Percentiles rank a stretch among this genome's conserved stretches.
These are phyloP conservation scores for Lenwebbia sp. DNA, from an alignment of 345 rosid genomes.

Conservation along the genomic window DNA sequence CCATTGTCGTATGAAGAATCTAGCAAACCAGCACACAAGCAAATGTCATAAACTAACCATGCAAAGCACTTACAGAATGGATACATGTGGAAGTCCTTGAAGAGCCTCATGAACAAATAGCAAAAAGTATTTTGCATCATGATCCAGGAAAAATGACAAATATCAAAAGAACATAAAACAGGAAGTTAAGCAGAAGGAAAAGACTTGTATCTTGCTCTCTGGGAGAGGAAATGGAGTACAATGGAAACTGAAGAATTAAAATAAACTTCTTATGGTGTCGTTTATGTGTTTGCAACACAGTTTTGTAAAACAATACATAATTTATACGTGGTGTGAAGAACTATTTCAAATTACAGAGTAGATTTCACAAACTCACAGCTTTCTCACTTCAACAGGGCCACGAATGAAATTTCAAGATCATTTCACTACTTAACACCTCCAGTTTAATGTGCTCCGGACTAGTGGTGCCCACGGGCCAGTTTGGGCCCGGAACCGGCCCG, in stretches of 20 bases:
- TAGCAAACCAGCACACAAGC: slow-evolving; percentile 8
- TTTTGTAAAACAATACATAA: background rate
- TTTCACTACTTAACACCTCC: background rate
- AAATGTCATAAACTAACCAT: background rate
- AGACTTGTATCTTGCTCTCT: background rate
- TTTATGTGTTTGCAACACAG: background rate
- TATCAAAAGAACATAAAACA: background rate
- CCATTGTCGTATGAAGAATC: slow-evolving; percentile 92
- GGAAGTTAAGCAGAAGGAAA: background rate
- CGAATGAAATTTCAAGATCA: background rate
- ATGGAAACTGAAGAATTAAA: background rate
- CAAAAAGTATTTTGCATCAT: background rate
- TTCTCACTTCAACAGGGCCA: background rate
- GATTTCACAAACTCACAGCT: background rate
- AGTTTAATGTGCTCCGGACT: background rate
- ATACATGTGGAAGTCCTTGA: background rate
- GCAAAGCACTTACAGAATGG: background rate
- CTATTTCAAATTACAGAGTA: background rate
- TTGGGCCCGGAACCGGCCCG: no score
- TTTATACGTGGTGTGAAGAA: background rate
- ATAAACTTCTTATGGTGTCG: background rate
- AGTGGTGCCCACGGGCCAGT: no score
- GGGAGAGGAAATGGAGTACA: background rate
- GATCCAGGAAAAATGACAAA: background rate
- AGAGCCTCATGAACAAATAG: background rate